Evolutionary conservation across 345 rosid genomes (phyloP).

Genomic region (Syzygium oleosum): DNA sequence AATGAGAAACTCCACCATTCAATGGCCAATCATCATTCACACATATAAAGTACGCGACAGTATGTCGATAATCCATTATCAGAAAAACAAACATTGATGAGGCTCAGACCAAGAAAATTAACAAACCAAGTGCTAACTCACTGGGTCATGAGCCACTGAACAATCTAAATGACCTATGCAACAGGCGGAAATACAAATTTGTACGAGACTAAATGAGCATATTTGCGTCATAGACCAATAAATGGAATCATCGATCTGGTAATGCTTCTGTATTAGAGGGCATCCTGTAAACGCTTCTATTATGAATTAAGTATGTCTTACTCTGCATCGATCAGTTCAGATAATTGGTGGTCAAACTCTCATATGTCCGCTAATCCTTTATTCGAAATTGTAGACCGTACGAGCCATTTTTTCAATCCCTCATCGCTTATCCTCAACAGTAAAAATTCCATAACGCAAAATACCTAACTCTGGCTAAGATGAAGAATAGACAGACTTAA

Average conservation of each 20-base stretch:
- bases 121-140: neutral
- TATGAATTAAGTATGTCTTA: neutral
- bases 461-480: neutral
- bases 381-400: neutral
- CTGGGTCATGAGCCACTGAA: neutral
- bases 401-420: neutral
- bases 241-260: neutral
- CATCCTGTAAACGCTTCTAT: neutral
- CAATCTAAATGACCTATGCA: neutral
- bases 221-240: neutral
- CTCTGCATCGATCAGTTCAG: neutral
- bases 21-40: neutral
- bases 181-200: neutral
- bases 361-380: neutral
- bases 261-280: neutral
- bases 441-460: neutral
- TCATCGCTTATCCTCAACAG: neutral
- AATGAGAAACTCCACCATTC: slow-evolving; percentile 3
- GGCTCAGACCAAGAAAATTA: neutral
- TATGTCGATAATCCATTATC: neutral
- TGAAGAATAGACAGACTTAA: neutral
- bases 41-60: neutral
- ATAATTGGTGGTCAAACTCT: neutral
- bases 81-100: neutral
- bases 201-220: neutral